Percentiles rank a stretch among this genome's conserved stretches.
Evolutionary conservation across 2,329 filamentous ascomycete species (phyloP).

Genomic region (Aspergillus clavatus): DNA sequence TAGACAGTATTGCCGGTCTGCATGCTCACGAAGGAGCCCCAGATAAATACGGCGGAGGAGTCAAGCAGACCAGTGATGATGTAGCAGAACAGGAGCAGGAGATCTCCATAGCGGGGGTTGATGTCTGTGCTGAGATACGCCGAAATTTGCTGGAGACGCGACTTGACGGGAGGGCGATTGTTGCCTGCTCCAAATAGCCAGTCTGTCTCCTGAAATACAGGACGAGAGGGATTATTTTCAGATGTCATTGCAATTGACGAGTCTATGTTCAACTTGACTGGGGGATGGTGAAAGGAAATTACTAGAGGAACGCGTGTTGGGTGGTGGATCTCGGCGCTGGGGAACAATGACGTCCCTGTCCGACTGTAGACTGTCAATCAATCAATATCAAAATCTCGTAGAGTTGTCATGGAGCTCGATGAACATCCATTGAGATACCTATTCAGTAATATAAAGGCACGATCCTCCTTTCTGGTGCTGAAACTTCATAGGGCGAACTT

Average conservation of each 20-base stretch:
- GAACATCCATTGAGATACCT: no score
- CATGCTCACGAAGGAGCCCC: slow-evolving; percentile 79
- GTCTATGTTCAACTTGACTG: neutral
- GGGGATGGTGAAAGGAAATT: neutral
- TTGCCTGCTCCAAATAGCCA: neutral
- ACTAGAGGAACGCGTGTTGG: no score
- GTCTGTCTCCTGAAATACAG: neutral
- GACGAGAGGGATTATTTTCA: neutral
- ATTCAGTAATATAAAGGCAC: no score
- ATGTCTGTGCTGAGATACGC: slow-evolving; percentile 42
- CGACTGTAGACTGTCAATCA: no score
- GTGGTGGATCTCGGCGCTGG: no score
- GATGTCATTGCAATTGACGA: neutral
- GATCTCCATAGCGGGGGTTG: slow-evolving; percentile 59
- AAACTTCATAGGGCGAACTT: no score
- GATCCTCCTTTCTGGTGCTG: no score
- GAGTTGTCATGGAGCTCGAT: no score
- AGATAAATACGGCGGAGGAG: slow-evolving; percentile 69
- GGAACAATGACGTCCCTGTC: no score
- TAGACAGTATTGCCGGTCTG: slow-evolving; percentile 83
- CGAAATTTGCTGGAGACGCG: neutral
- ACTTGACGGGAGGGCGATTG: neutral
- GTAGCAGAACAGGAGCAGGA: slow-evolving; percentile 67
- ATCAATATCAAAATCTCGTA: no score
- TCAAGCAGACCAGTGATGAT: slow-evolving; percentile 73